These are phyloP conservation scores for Sindora glabra DNA, from an alignment of 306 rosid species.

Conservation along the genomic window DNA sequence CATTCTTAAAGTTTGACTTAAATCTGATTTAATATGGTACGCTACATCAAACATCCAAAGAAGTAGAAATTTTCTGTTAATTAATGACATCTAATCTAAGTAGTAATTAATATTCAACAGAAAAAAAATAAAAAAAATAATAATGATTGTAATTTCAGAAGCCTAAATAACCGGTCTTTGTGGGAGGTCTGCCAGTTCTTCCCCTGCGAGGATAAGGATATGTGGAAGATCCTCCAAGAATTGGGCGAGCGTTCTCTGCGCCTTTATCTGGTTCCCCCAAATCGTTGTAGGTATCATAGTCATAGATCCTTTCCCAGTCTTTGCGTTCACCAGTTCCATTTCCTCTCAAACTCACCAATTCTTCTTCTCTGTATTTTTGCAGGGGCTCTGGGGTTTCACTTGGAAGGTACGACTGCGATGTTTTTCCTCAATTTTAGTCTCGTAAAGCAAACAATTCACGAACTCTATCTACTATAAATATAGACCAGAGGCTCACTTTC, in stretches of 20 bases:
- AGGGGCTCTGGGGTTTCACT: slow-evolving; percentile 59
- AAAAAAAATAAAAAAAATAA: too few species aligned
- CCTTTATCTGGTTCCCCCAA: slow-evolving; percentile 46
- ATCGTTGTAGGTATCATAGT: slow-evolving; percentile 72
- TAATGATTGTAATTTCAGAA: background rate
- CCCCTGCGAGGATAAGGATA: slow-evolving; percentile 82
- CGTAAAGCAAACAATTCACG: too few species aligned
- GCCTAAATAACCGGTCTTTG: slow-evolving; percentile 43
- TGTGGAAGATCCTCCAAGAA: slow-evolving; percentile 54
- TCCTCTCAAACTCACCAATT: slow-evolving; percentile 54
- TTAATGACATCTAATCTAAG: too few species aligned
- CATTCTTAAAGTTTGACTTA: too few species aligned
- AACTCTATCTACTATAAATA: too few species aligned
- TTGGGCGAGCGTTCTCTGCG: slow-evolving; percentile 35
- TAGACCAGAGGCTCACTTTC: too few species aligned
- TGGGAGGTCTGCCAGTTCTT: slow-evolving; percentile 56
- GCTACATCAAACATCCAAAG: too few species aligned
- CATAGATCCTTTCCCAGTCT: slow-evolving; percentile 70
- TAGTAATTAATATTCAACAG: too few species aligned
- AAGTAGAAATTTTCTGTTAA: too few species aligned
- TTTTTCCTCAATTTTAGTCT: too few species aligned
- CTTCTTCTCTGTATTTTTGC: slow-evolving; percentile 38
- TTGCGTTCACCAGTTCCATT: slow-evolving; percentile 57
- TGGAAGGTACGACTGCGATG: slow-evolving; percentile 59
- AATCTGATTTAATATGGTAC: too few species aligned